Base-by-base conservation (phyloP, 139 green algal species). In the Chlorella vulgaris region DNA sequence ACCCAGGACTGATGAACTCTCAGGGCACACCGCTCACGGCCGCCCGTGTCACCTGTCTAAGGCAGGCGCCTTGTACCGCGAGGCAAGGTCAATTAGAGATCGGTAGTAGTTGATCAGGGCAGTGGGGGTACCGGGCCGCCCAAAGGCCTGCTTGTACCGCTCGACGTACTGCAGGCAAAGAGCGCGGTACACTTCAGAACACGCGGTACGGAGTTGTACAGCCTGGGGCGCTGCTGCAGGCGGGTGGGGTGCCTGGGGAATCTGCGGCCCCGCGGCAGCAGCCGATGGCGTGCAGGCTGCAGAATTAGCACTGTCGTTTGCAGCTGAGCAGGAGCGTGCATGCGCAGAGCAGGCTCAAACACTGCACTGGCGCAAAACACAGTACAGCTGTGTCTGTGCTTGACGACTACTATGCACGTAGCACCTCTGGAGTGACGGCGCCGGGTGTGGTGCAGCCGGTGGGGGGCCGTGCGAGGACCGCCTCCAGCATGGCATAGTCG, bases 81-180 rank as follows among this genome's bases (percentile, higher is more conserved):
- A 28, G 8, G 51, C 21, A 21, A 35, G 19, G 62, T 67, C 70
- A 4, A 83, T 28, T 22, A 90, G 43, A 26, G 70, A 65, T 0
- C 84, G 73, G 83, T 91, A 90, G 73, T 85, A 89, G 80, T 91
- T 87, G n/a, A 90, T 38, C 10, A 58, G 55, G 26, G 78, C 83
- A 39, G 75, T 88, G n/a, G 80, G 29, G 15, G 80, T 66, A 7
- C 85, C 84, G 8, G 77, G 76, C 29, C 74, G 65, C 31, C 63
- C 36, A 31, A 91, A 84, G 4, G 68, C 74, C 42, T 80, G 58
- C 81, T 91, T 91, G 77, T 87, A 88, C 47, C 67, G 60, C 78
- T 88, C 86, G 33, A 87, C 19, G 58, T 89, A 81, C 65, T 88
- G 50, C 29, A 65, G 33, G 55, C 18, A 29, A n/a, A 8, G n/a